phyloP scores from a whole-genome alignment of 176 grass and related monocot genomes.

The Tuctoria greenei region DNA sequence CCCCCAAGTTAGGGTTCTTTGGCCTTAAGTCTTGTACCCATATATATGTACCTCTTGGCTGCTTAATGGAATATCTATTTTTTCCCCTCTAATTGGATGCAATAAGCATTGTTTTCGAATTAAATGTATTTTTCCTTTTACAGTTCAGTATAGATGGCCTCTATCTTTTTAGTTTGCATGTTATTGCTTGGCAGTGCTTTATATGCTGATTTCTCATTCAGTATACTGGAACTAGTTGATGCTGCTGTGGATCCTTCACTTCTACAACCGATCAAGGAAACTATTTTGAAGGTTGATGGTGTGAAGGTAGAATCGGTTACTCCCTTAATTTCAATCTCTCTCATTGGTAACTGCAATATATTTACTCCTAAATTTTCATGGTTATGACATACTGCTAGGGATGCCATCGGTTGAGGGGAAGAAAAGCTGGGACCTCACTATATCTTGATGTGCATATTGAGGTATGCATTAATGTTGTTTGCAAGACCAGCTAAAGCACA shows the following conservation, averaged over 20 bases:
- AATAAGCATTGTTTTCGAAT: background rate
- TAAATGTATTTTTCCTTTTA: background rate
- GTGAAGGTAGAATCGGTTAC: conserved; percentile 60
- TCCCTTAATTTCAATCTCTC: conserved; percentile 13
- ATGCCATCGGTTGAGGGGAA: conserved; percentile 87
- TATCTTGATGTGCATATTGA: conserved; percentile 98
- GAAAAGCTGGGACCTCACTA: conserved; percentile 89
- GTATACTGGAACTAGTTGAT: conserved; percentile 84
- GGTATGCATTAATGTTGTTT: conserved; percentile 47
- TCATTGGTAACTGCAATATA: background rate
- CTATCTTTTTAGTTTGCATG: conserved; percentile 7
- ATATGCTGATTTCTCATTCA: conserved; percentile 39
- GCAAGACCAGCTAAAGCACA: background rate
- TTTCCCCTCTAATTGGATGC: background rate
- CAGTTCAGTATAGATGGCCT: conserved; percentile 18
- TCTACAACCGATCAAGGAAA: conserved; percentile 78
- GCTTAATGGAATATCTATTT: too few species aligned
- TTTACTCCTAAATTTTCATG: background rate
- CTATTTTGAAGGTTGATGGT: conserved; percentile 87
- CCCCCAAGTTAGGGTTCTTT: too few species aligned
- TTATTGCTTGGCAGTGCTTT: conserved; percentile 5
- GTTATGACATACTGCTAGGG: conserved; percentile 53
- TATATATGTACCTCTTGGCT: too few species aligned
- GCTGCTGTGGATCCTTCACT: conserved; percentile 70
- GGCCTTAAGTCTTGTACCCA: too few species aligned